A percentile compares a stretch with the other conserved stretches of the same genome.
These are phyloP conservation scores for Serendipita sp. DNA, from an alignment of 768 basidiomycete species.

Conservation along the genomic window DNA sequence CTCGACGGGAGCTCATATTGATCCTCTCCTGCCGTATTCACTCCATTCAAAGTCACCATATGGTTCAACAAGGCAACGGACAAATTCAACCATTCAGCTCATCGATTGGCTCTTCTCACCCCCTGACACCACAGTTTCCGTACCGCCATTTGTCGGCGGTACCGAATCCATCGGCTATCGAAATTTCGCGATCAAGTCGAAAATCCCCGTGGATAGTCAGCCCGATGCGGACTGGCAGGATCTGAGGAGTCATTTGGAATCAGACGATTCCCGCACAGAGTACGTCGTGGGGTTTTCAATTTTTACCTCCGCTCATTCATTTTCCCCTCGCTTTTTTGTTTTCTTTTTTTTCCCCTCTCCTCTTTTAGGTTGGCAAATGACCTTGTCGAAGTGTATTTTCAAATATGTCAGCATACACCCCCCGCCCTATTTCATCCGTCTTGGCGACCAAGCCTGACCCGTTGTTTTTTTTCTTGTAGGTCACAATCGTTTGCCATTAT, in stretches of 20 bases:
- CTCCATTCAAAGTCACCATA: conserved; percentile 9
- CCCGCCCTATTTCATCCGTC: not conserved
- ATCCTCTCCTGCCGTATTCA: conserved; percentile 7
- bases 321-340: not conserved
- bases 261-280: conserved; percentile 67
- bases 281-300: too few species aligned
- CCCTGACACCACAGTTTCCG: conserved; percentile 32
- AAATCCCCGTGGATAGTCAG: not conserved
- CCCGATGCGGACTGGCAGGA: conserved; percentile 54
- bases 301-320: conserved; percentile 23
- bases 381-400: conserved; percentile 89
- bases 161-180: conserved; percentile 15
- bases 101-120: conserved; percentile 62
- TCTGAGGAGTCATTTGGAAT: conserved; percentile 51
- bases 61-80: conserved; percentile 24
- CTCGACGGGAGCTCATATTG: not conserved
- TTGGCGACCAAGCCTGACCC: not conserved
- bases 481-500: conserved; percentile 73
- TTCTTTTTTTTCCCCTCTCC: conserved; percentile 12
- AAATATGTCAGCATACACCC: conserved; percentile 21
- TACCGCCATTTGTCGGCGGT: conserved; percentile 2
- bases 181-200: not conserved
- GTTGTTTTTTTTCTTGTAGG: conserved; percentile 18
- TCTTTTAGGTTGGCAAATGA: conserved; percentile 68
- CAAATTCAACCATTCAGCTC: conserved; percentile 42